Percentiles rank a stretch among this genome's conserved stretches.
Conservation (phyloP, 2,329 filamentous ascomycete species). For the Cadophora sp. region DNA sequence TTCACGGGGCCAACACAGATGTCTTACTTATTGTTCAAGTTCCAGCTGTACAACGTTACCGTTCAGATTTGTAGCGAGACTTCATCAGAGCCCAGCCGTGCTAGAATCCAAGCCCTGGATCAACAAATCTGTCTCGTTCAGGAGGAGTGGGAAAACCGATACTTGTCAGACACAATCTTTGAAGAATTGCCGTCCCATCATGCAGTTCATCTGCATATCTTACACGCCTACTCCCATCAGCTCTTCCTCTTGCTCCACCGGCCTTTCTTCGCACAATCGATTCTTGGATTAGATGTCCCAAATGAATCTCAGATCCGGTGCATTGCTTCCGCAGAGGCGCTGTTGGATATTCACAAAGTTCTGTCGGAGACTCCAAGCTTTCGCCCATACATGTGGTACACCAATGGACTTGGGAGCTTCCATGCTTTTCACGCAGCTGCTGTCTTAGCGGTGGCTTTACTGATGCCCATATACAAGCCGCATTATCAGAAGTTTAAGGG, state of each 20-base stretch:
- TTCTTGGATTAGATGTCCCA: slow-evolving; percentile 30
- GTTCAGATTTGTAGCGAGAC: slow-evolving; percentile 26
- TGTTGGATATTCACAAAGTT: slow-evolving; percentile 26
- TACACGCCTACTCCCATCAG: slow-evolving; percentile 30
- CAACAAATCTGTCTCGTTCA: slow-evolving; percentile 25
- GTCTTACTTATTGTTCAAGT: slow-evolving; percentile 32
- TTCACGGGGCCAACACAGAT: slow-evolving; percentile 26
- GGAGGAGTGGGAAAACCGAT: slow-evolving; percentile 24
- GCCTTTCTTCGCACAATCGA: slow-evolving; percentile 30
- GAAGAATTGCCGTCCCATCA: slow-evolving; percentile 21
- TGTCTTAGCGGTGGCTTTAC: slow-evolving; percentile 24
- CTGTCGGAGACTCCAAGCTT: slow-evolving; percentile 17
- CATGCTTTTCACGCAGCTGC: slow-evolving; percentile 32
- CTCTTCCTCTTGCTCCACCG: slow-evolving; percentile 30
- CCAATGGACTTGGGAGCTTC: slow-evolving; percentile 30
- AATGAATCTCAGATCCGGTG: slow-evolving; percentile 32
- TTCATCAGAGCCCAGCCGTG: slow-evolving; percentile 17
- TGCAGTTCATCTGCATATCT: slow-evolving; percentile 25
- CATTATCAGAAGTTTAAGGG: slow-evolving; percentile 27
- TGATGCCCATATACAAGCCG: slow-evolving; percentile 28
- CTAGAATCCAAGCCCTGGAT: slow-evolving; percentile 21
- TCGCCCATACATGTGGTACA: slow-evolving; percentile 30
- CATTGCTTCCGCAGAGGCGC: slow-evolving; percentile 28
- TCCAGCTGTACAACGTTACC: slow-evolving; percentile 27
- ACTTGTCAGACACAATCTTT: slow-evolving; percentile 23